A percentile compares a stretch with the other conserved stretches of the same genome.
These are phyloP conservation scores for Tilletia caries DNA, from an alignment of 1,284 basidiomycete species.

Conservation along the genomic window DNA sequence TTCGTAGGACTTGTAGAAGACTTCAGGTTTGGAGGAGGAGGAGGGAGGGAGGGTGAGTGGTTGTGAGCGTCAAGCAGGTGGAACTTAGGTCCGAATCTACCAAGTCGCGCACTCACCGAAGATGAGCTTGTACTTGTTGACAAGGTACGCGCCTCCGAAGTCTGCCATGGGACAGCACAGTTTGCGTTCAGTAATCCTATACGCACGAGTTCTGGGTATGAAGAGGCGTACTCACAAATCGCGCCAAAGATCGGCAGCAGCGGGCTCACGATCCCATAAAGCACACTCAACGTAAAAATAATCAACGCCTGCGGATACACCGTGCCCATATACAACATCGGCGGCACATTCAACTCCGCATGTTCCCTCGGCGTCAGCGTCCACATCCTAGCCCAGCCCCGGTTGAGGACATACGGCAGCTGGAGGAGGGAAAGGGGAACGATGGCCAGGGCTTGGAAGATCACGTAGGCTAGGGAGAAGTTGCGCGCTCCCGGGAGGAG, in stretches of 20 bases:
- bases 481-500: slow-evolving; percentile 60
- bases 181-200: too few species aligned
- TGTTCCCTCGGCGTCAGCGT: slow-evolving; percentile 64
- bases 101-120: slow-evolving; percentile 59
- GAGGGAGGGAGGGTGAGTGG: background rate
- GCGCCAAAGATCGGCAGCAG: slow-evolving; percentile 90
- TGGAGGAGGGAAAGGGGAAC: slow-evolving; percentile 82
- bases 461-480: slow-evolving; percentile 93
- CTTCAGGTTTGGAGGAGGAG: slow-evolving; percentile 51
- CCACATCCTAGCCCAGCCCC: slow-evolving; percentile 34
- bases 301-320: slow-evolving; percentile 93
- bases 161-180: slow-evolving; percentile 52
- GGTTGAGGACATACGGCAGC: slow-evolving; percentile 40
- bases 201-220: too few species aligned
- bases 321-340: slow-evolving; percentile 68
- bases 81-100: too few species aligned
- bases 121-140: slow-evolving; percentile 95
- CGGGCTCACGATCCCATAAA: slow-evolving; percentile 92
- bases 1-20: slow-evolving; percentile 90
- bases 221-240: slow-evolving; percentile 63
- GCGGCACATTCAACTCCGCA: slow-evolving; percentile 93
- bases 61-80: too few species aligned
- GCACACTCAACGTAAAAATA: slow-evolving; percentile 87
- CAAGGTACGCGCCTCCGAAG: slow-evolving; percentile 74
- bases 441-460: slow-evolving; percentile 85